Base-by-base conservation (phyloP, 768 basidiomycete species). In the Pisolithus albus region DNA sequence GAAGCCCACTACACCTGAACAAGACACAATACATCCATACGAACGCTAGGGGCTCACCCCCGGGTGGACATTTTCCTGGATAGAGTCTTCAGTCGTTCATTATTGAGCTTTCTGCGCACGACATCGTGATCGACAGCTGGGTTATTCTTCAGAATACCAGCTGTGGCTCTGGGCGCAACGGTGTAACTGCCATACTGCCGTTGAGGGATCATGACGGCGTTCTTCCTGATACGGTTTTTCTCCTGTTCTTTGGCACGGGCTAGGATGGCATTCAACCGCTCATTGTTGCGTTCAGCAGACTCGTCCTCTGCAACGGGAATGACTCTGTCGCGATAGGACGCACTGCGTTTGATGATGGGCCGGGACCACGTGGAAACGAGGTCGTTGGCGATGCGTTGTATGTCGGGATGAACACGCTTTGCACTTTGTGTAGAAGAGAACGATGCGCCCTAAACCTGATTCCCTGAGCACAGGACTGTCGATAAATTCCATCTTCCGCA, bases 391-490 rank as follows among this genome's bases (percentile, higher is more conserved):
- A 82, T 80, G 49, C 89, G 83, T n/a, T 75, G 70, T 50, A 99
- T 85, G 48, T 86, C 83, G 0, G 87, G 78, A 4, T 86, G 85
- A 44, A 92, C 92, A 42, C 92, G 86, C 66, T 87, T 87, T 91
- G 76, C 87, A 90, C 64, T 93, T 93, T 21, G 93, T 95, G 75
- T 99, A 99, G 71, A 98, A 98, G 26, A 95, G 72, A 37, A 98
- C 75, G 59, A 98, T 79, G 52, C 86, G 85, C 15, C 96, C 96
- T 4, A 99, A 77, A 0, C 84, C 83, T 1, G 89, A 89, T 64
- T 95, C 91, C 65, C 94, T 95, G 59, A 99, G 84, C 5, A 90
- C 89, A 18, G 82, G 69, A 30, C 84, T 83, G 70, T 97, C 95
- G 63, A 97, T 93, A 61, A 88, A 88, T 56, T 89, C 86, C 86